These are phyloP conservation scores for Oryza meyeriana DNA, from an alignment of 176 grass and related monocot genomes.

Conservation along the genomic window DNA sequence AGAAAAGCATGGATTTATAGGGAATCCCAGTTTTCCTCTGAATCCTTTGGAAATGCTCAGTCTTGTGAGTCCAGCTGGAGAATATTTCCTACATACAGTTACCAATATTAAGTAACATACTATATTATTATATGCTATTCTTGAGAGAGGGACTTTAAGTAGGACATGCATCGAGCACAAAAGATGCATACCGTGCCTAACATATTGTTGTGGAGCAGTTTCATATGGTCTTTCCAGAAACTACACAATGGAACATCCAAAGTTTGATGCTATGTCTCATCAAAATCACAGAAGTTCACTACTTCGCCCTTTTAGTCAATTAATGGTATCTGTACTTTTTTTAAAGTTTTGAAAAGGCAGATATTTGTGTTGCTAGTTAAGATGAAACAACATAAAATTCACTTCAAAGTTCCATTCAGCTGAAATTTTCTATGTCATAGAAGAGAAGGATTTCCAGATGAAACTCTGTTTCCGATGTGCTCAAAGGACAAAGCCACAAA, in stretches of 20 bases:
- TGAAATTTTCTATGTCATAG: background rate
- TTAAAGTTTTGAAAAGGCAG: background rate
- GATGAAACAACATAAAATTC: background rate
- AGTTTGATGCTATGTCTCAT: background rate
- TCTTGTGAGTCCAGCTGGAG: conserved; percentile 90
- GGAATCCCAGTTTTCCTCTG: conserved; percentile 71
- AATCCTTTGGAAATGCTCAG: conserved; percentile 83
- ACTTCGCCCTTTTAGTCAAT: background rate
- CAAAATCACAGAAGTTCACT: conserved; percentile 5
- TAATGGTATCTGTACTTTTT: background rate
- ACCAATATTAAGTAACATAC: background rate
- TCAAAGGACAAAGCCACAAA: background rate
- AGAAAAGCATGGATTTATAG: conserved; percentile 83
- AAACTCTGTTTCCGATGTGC: background rate
- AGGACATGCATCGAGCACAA: background rate
- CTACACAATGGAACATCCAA: background rate
- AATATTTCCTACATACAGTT: conserved; percentile 70
- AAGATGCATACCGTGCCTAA: background rate
- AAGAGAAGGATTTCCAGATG: background rate
- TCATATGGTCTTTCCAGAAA: background rate
- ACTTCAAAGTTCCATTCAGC: background rate
- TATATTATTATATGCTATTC: background rate
- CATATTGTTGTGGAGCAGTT: background rate
- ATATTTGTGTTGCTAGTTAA: background rate
- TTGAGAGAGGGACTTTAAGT: background rate